Evolutionary conservation across 192 early-diverging fungal genomes (phyloP).

Genomic region (Linnemannia schmuckeri): DNA sequence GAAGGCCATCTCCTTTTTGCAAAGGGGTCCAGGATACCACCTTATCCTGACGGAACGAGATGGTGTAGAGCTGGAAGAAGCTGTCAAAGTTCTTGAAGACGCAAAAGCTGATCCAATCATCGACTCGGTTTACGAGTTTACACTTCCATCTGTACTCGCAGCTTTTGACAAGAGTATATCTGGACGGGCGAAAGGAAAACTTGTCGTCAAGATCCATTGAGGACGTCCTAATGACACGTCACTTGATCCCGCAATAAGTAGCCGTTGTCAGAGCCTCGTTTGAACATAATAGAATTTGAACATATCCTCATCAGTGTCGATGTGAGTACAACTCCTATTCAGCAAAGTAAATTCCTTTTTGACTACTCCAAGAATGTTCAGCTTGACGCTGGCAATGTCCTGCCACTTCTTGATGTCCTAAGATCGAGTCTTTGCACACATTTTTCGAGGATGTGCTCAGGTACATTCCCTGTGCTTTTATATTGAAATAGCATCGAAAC

Average conservation of each 20-base stretch:
- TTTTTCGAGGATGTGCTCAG: too few relatives aligned
- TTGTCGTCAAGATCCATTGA: neutral
- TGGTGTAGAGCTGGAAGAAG: neutral
- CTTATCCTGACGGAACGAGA: neutral
- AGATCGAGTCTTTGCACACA: too few relatives aligned
- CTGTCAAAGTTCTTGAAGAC: neutral
- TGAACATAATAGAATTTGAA: neutral
- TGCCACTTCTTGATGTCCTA: too few relatives aligned
- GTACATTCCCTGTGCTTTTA: too few relatives aligned
- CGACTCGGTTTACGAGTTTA: neutral
- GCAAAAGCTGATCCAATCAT: neutral
- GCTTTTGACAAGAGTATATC: neutral
- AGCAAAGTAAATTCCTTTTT: neutral
- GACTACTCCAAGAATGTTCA: neutral
- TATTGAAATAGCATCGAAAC: too few relatives aligned
- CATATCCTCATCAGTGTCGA: neutral
- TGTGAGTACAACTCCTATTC: neutral
- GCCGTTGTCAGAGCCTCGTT: neutral
- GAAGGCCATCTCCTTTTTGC: constrained; percentile 6
- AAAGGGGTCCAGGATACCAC: neutral
- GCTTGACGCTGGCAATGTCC: neutral
- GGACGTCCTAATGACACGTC: neutral
- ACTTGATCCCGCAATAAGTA: neutral
- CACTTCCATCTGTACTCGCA: neutral
- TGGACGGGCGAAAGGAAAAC: constrained; percentile 7